Evolutionary conservation across 352 stramenopile genomes (phyloP).

Genomic region (Phytophthora chlamydospora): DNA sequence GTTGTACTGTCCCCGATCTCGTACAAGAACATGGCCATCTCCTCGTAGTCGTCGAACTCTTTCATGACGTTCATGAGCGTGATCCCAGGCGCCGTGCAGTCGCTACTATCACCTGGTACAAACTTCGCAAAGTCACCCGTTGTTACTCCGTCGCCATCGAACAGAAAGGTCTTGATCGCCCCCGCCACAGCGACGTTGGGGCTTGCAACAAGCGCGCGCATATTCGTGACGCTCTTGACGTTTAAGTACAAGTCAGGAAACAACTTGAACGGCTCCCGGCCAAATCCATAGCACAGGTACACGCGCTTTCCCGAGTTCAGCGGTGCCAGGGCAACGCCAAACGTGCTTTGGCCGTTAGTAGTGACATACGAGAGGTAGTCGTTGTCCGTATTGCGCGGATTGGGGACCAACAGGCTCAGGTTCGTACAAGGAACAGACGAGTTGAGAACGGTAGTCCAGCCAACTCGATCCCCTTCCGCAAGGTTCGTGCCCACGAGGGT

Average conservation of each 20-base stretch:
- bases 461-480: constrained; percentile 50
- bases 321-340: constrained; percentile 46
- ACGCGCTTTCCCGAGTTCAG: constrained; percentile 61
- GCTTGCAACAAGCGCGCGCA: constrained; percentile 52
- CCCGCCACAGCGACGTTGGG: constrained; percentile 48
- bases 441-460: constrained; percentile 47
- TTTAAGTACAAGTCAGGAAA: constrained; percentile 54
- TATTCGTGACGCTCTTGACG: constrained; percentile 65
- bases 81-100: constrained; percentile 49
- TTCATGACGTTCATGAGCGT: constrained; percentile 62
- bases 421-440: constrained; percentile 37
- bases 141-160: constrained; percentile 62
- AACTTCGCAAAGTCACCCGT: constrained; percentile 73
- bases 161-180: constrained; percentile 65
- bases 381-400: constrained; percentile 37
- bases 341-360: constrained; percentile 12
- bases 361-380: constrained; percentile 60
- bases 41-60: constrained; percentile 62
- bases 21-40: constrained; percentile 81
- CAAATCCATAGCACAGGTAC: constrained; percentile 74
- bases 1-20: constrained; percentile 50
- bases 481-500: constrained; percentile 55
- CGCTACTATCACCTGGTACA: constrained; percentile 33
- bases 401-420: constrained; percentile 39
- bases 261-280: constrained; percentile 57